Base-by-base conservation (phyloP, 129 eudicot species). In the Tagetes patula region DNA sequence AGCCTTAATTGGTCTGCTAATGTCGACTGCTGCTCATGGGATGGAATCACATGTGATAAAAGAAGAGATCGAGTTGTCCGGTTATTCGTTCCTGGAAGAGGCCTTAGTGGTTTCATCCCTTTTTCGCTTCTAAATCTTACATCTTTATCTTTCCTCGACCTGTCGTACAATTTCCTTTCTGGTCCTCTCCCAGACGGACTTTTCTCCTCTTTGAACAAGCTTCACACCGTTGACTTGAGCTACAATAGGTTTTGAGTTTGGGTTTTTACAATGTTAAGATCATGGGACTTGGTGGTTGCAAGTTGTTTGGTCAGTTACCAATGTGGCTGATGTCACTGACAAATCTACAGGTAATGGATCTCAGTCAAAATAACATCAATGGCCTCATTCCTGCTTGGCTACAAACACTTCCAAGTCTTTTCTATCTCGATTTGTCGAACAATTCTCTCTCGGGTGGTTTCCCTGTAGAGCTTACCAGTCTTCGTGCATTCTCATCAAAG, bases 21-120 rank as follows among this genome's bases (percentile, higher is more conserved):
- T 7, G 65, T 8, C 8, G 65, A 85, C 45, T 89, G 96, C 67
- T 89, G 96, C 59, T 27, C 3, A 9, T 86, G 96, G 96, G 85
- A 80, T 47, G 96, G 92, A 1, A 69, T 89, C 31, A 31, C 36
- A 6, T 89, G 96, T 60, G 88, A 82, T 68, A 60, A 5, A 36
- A 32, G 60, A 12, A 3, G 43, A 1, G 79, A 79, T 13, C 79
- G 87, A 43, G 91, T 87, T 0, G 72, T 50, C 65, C 11, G 42
- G 30, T 52, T 90, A 32, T 81, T 69, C 56, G 74, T 90, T 0
- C 91, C 96, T 1, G 67, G 66, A 8, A 70, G 70, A 37, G 84
- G 89, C 12, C 84, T 89, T 27, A 31, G 30, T 0, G 90, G 93
- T 0, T 8, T 2, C 77, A 67, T 84, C 34, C 38, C 78, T n/a